Base-by-base conservation (phyloP, 768 basidiomycete species). In the Auriscalpium microsporum region DNA sequence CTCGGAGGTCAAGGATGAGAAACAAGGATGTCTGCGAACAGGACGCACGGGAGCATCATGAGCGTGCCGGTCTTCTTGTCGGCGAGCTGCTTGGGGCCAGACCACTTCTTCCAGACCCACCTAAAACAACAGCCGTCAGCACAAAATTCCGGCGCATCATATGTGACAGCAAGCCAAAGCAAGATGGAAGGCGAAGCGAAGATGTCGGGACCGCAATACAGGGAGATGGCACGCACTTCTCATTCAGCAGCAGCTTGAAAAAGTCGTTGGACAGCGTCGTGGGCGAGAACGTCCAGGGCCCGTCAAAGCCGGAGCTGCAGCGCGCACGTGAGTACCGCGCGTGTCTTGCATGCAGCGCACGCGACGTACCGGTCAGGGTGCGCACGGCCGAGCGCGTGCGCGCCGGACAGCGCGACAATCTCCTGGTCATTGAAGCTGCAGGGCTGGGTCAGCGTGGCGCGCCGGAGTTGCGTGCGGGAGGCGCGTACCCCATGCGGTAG, bases 21-120 rank as follows among this genome's bases (percentile, higher is more conserved):
- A 44, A 52, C 23, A 8, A 2, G 16, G 19, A 19, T 19, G 38
- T 8, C 46, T 3, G 17, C 13, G 44, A 34, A 38, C 17, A 34
- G 48, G 16, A 81, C 87, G 54, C 69, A 91, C 86, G 93, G 93
- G 46, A 97, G 74, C 94, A 97, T 97, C 94, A 97, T 97, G 51
- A 97, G 75, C 23, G 82, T 71, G 63, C 80, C 80, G 44, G 93
- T 94, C 72, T 81, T 83, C 81, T 92, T 94, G 74, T 97, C 95
- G 71, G 89, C 84, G 55, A 87, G 84, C 73, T 96, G 94, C 75
- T 92, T 93, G 19, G 94, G 92, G 52, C 91, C 94, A 58, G 74
- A 73, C 93, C 95, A 97, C 72, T 94, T 95, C 73, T 80, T 87
- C 94, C 94, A 95, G n/a, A 83, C 77, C 89, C 90, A 91, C 56